Percentiles rank a stretch among this genome's conserved stretches.
These are phyloP conservation scores for Globisporangium alternatum DNA, from an alignment of 352 stramenopile genomes.

Conservation along the genomic window DNA sequence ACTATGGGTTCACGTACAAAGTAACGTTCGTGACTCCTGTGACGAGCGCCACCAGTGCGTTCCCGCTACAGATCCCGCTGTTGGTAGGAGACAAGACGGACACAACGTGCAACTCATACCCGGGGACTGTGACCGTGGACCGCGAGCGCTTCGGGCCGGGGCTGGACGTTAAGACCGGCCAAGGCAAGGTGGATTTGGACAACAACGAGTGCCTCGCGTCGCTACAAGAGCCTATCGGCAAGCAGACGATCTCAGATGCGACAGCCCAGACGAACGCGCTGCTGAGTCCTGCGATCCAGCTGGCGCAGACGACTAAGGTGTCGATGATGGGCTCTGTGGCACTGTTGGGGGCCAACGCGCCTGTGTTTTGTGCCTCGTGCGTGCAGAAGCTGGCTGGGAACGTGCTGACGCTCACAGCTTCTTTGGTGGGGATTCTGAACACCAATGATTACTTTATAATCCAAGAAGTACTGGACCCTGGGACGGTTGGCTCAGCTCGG, in stretches of 20 bases:
- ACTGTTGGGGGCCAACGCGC: constrained; percentile 29
- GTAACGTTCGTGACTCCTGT: constrained; percentile 52
- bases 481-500: neutral
- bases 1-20: constrained; percentile 70
- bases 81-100: constrained; percentile 14
- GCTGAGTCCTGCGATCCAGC: constrained; percentile 28
- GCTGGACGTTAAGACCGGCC: constrained; percentile 42
- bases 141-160: constrained; percentile 49
- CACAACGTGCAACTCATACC: constrained; percentile 30
- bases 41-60: constrained; percentile 28
- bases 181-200: constrained; percentile 47
- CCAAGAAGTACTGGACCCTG: constrained; percentile 36
- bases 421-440: constrained; percentile 22
- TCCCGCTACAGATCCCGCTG: constrained; percentile 27
- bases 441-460: constrained; percentile 56
- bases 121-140: constrained; percentile 24
- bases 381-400: constrained; percentile 48
- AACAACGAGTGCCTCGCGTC: constrained; percentile 55
- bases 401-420: constrained; percentile 40
- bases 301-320: constrained; percentile 35
- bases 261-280: constrained; percentile 33
- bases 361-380: constrained; percentile 50
- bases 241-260: constrained; percentile 39
- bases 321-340: constrained; percentile 17
- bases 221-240: constrained; percentile 37